Evolutionary conservation across 192 early-diverging fungal species (phyloP).

Genomic region (Backusella westeae): DNA sequence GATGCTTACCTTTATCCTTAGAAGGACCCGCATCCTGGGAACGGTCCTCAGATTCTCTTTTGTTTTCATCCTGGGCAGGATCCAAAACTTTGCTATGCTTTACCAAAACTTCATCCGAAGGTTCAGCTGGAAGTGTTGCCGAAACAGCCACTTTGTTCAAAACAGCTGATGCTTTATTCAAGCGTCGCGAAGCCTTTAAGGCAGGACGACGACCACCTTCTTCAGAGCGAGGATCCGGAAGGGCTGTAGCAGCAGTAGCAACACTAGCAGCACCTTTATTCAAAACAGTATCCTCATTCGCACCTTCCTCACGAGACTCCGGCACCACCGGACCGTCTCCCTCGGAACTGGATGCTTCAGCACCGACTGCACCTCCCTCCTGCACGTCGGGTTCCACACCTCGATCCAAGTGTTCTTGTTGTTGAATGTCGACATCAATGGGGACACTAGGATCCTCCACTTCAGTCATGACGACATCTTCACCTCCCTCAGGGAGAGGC

Average conservation of each 20-base stretch:
- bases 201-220: too few species aligned
- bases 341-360: neutral
- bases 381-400: neutral
- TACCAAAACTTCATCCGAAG: neutral
- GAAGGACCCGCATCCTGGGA: neutral
- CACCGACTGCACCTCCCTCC: neutral
- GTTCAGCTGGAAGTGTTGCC: too few species aligned
- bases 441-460: neutral
- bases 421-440: neutral
- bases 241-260: neutral
- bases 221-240: neutral
- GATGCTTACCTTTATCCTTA: neutral
- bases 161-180: too few species aligned
- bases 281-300: too few species aligned
- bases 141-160: too few species aligned
- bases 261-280: too few species aligned
- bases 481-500: neutral
- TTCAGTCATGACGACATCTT: neutral
- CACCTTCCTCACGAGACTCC: neutral
- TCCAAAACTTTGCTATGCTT: neutral
- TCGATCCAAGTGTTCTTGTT: too few species aligned
- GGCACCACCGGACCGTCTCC: neutral
- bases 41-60: neutral
- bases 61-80: neutral
- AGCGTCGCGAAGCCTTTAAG: too few species aligned